A percentile compares a stretch with the other conserved stretches of the same genome.
These are phyloP conservation scores for Knufia petricola DNA, from an alignment of 2,329 filamentous ascomycete species.

Conservation along the genomic window DNA sequence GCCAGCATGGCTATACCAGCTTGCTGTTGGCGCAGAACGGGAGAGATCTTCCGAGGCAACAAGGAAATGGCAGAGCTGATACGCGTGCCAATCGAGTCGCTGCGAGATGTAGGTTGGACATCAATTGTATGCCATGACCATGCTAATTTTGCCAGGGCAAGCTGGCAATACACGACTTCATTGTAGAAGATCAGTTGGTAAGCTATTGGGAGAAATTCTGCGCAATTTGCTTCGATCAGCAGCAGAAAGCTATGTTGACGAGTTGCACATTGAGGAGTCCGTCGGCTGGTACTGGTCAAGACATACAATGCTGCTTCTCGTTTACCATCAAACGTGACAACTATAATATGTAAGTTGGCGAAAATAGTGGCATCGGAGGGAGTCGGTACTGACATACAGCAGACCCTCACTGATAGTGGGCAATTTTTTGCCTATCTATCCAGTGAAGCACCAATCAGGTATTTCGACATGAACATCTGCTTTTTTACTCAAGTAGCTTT, in stretches of 20 bases:
- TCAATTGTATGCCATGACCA: background rate
- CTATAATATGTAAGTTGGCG: constrained; percentile 77
- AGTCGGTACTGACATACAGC: constrained; percentile 27
- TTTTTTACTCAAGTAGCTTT: too few species aligned
- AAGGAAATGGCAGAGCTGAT: constrained; percentile 98
- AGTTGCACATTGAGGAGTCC: constrained; percentile 85
- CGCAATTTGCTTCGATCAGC: constrained; percentile 88
- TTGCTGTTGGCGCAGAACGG: constrained; percentile 92
- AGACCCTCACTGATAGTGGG: constrained; percentile 92
- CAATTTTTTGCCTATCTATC: constrained; percentile 76
- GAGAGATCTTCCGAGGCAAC: constrained; percentile 94
- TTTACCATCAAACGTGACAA: constrained; percentile 93
- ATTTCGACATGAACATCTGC: background rate
- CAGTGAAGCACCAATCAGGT: constrained; percentile 15
- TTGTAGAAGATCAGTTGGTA: constrained; percentile 88
- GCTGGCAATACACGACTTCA: constrained; percentile 87
- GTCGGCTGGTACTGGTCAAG: constrained; percentile 55
- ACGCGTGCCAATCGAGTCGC: constrained; percentile 76
- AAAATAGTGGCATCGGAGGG: constrained; percentile 15
- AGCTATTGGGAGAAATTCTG: constrained; percentile 99
- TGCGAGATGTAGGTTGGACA: constrained; percentile 69
- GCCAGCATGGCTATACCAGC: constrained; percentile 98
- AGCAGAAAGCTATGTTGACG: constrained; percentile 89
- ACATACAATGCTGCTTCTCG: constrained; percentile 90
- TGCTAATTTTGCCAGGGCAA: constrained; percentile 56